phyloP scores from a whole-genome alignment of 2,329 filamentous ascomycete species.

The Colletotrichum cuscutae region DNA sequence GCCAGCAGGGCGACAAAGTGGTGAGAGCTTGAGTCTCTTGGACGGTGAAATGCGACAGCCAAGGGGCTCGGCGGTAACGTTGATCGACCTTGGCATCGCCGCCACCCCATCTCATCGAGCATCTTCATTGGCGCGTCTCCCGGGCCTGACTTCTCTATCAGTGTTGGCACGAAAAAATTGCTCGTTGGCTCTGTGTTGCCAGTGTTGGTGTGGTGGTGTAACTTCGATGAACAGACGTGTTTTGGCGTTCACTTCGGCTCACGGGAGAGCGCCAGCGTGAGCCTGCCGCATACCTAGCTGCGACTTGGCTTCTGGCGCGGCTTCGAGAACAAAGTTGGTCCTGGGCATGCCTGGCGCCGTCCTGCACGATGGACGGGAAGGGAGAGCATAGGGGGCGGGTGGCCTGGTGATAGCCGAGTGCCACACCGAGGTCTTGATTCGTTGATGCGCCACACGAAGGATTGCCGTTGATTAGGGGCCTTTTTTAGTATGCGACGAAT shows the following conservation, averaged over 20 bases:
- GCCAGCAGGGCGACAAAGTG: not conserved
- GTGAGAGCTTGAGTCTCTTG: not conserved
- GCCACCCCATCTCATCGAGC: slow-evolving; percentile 7
- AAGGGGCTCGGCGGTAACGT: slow-evolving; percentile 27
- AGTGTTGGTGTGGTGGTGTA: not conserved
- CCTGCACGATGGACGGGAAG: slow-evolving; percentile 12
- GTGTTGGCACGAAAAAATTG: slow-evolving; percentile 20
- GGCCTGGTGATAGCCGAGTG: slow-evolving; percentile 22
- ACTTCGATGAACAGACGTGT: not conserved
- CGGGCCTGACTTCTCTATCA: slow-evolving; percentile 22
- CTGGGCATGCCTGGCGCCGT: not conserved
- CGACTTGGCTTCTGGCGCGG: slow-evolving; percentile 29
- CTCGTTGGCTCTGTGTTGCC: slow-evolving; percentile 14
- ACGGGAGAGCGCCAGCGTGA: not conserved
- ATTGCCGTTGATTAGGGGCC: slow-evolving; percentile 9
- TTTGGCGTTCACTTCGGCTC: not conserved
- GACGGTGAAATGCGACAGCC: slow-evolving; percentile 22
- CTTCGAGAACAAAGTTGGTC: slow-evolving; percentile 29
- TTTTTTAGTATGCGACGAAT: not conserved
- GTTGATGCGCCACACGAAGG: not conserved
- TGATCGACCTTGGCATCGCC: slow-evolving; percentile 35
- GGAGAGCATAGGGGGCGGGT: not conserved
- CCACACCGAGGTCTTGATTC: slow-evolving; percentile 13
- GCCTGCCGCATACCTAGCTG: not conserved
- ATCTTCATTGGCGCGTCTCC: slow-evolving; percentile 20